Conservation (phyloP, 2,329 filamentous ascomycete species). For the Scedosporium minutisporum region DNA sequence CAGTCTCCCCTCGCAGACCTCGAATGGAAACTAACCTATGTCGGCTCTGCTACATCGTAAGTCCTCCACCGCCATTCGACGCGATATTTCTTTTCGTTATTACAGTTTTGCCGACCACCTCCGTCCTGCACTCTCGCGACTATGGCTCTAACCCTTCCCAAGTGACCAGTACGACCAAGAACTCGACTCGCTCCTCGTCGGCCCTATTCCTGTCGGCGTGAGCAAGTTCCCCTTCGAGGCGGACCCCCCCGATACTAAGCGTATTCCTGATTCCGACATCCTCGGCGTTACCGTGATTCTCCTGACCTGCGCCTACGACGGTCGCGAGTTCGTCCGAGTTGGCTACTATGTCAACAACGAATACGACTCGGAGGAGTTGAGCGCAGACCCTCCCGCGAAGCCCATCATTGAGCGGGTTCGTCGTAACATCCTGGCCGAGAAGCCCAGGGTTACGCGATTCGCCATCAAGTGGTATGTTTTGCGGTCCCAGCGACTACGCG, state of each 20-base stretch:
- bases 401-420: slow-evolving; percentile 85
- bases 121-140: background rate
- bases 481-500: no score
- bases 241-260: slow-evolving; percentile 78
- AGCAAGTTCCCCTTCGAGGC: slow-evolving; percentile 99
- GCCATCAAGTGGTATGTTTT: slow-evolving; percentile 87
- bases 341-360: slow-evolving; percentile 99
- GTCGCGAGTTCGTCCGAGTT: slow-evolving; percentile 91
- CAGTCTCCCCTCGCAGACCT: slow-evolving; percentile 52
- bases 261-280: slow-evolving; percentile 91
- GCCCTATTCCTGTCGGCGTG: slow-evolving; percentile 92
- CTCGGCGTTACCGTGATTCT: slow-evolving; percentile 95
- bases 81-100: background rate
- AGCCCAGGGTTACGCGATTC: slow-evolving; percentile 93
- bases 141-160: slow-evolving; percentile 1
- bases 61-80: slow-evolving; percentile 23
- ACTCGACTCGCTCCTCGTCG: slow-evolving; percentile 91
- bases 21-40: slow-evolving; percentile 98
- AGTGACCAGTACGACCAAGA: slow-evolving; percentile 97
- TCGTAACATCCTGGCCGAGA: slow-evolving; percentile 89
- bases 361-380: slow-evolving; percentile 86
- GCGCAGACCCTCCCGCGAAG: slow-evolving; percentile 81
- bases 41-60: slow-evolving; percentile 94
- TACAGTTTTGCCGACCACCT: background rate
- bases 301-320: slow-evolving; percentile 91